Conservation (phyloP, 805 yeast genomes). For the Jamesozyma gamospora region DNA sequence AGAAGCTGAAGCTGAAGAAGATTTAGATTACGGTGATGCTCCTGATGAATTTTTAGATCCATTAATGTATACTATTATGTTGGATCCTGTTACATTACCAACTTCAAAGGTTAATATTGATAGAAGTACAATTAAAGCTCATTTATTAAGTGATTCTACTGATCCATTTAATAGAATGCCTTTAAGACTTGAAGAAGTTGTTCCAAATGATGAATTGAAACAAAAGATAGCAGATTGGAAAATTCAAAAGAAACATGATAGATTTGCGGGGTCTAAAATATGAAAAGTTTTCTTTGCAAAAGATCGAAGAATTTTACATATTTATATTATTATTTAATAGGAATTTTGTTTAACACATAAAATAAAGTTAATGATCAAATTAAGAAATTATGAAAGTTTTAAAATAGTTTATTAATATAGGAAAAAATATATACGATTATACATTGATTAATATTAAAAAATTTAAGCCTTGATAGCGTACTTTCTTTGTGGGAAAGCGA, state of each 20-base stretch:
- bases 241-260: constrained; percentile 31
- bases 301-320: not conserved
- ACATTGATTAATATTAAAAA: constrained; percentile 1
- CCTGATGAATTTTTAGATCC: constrained; percentile 98
- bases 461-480: constrained; percentile 96
- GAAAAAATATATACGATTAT: constrained; percentile 1
- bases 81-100: constrained; percentile 92
- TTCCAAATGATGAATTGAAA: constrained; percentile 64
- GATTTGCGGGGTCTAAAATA: not conserved
- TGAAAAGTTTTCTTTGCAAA: not conserved
- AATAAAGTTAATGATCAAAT: not conserved
- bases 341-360: not conserved
- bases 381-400: not conserved
- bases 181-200: constrained; percentile 76
- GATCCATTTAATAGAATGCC: constrained; percentile 97
- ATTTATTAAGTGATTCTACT: constrained; percentile 84
- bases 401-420: constrained; percentile 1
- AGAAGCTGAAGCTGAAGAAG: constrained; percentile 66
- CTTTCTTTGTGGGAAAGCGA: constrained; percentile 98
- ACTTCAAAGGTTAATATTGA: constrained; percentile 78
- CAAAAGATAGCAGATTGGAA: constrained; percentile 51
- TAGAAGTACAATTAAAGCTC: constrained; percentile 85
- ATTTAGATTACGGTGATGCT: constrained; percentile 77
- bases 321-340: constrained; percentile 4
- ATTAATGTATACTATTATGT: constrained; percentile 90